phyloP scores from a whole-genome alignment of 2,329 filamentous ascomycete genomes.

The Hypoxylon sp. region DNA sequence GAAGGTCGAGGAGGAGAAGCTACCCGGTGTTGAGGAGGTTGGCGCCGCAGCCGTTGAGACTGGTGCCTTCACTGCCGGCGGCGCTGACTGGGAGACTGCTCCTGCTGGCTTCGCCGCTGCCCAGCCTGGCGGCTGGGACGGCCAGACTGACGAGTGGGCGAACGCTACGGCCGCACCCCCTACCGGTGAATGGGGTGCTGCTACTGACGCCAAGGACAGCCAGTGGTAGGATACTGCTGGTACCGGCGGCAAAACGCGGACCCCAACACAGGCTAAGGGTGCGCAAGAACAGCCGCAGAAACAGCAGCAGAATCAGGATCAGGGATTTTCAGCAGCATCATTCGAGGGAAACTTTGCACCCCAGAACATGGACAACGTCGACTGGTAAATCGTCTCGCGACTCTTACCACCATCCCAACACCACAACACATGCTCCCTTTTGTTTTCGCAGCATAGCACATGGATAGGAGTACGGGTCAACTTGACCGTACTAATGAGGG shows the following conservation, averaged over 20 bases:
- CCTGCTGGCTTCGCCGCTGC: slow-evolving; percentile 79
- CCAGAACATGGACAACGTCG: slow-evolving; percentile 15
- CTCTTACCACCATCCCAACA: slow-evolving; percentile 35
- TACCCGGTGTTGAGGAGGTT: slow-evolving; percentile 86
- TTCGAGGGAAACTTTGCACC: slow-evolving; percentile 18
- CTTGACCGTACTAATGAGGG: slow-evolving; percentile 94
- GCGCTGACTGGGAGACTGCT: slow-evolving; percentile 88
- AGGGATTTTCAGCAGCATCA: not conserved
- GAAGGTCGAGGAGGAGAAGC: slow-evolving; percentile 95
- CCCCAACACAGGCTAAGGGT: not conserved
- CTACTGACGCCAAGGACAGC: slow-evolving; percentile 61
- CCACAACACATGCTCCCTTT: slow-evolving; percentile 44
- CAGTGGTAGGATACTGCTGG: slow-evolving; percentile 50
- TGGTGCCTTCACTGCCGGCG: slow-evolving; percentile 74
- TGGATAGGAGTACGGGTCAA: slow-evolving; percentile 62
- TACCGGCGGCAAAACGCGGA: not conserved
- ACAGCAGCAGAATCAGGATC: not conserved
- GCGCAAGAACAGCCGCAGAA: not conserved
- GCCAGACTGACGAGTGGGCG: slow-evolving; percentile 73
- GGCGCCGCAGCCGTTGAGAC: slow-evolving; percentile 83
- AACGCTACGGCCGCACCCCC: slow-evolving; percentile 72
- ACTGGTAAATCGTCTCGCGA: slow-evolving; percentile 44
- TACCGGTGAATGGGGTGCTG: slow-evolving; percentile 79
- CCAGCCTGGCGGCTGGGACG: slow-evolving; percentile 70
- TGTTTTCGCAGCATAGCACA: slow-evolving; percentile 44